A percentile compares a stretch with the other conserved stretches of the same genome.
Evolutionary conservation across 1,284 basidiomycete genomes (phyloP).

Genomic region (Phylloporus sp.): DNA sequence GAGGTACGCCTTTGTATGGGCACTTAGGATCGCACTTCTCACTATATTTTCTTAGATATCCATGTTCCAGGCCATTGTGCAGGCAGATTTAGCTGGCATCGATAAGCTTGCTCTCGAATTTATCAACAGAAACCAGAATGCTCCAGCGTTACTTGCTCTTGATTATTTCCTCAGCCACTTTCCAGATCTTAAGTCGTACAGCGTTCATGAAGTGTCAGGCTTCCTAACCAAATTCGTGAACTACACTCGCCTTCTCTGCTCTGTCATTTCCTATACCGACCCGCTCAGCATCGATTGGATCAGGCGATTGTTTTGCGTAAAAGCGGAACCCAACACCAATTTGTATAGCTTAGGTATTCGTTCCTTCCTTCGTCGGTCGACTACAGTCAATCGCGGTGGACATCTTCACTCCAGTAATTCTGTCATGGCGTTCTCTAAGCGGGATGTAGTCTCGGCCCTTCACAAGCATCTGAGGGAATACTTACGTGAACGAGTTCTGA

Average conservation of each 20-base stretch:
- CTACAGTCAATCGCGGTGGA: slow-evolving; percentile 9
- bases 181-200: slow-evolving; percentile 20
- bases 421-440: slow-evolving; percentile 11
- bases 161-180: slow-evolving; percentile 33
- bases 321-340: slow-evolving; percentile 33
- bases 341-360: slow-evolving; percentile 34
- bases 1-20: slow-evolving; percentile 21
- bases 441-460: slow-evolving; percentile 20
- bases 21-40: not conserved
- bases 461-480: slow-evolving; percentile 34
- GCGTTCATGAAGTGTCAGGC: slow-evolving; percentile 36
- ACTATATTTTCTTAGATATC: slow-evolving; percentile 23
- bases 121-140: slow-evolving; percentile 5
- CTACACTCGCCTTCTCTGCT: slow-evolving; percentile 47
- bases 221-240: slow-evolving; percentile 45
- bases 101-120: slow-evolving; percentile 21
- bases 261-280: slow-evolving; percentile 36
- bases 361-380: slow-evolving; percentile 36
- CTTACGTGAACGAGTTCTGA: slow-evolving; percentile 41
- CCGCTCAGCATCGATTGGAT: slow-evolving; percentile 36
- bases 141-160: slow-evolving; percentile 34
- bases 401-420: slow-evolving; percentile 5
- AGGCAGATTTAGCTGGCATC: slow-evolving; percentile 18
- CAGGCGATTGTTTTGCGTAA: slow-evolving; percentile 51
- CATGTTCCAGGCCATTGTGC: slow-evolving; percentile 36